phyloP scores from a whole-genome alignment of 2,329 filamentous ascomycete genomes.

The Talaromyces sp. region DNA sequence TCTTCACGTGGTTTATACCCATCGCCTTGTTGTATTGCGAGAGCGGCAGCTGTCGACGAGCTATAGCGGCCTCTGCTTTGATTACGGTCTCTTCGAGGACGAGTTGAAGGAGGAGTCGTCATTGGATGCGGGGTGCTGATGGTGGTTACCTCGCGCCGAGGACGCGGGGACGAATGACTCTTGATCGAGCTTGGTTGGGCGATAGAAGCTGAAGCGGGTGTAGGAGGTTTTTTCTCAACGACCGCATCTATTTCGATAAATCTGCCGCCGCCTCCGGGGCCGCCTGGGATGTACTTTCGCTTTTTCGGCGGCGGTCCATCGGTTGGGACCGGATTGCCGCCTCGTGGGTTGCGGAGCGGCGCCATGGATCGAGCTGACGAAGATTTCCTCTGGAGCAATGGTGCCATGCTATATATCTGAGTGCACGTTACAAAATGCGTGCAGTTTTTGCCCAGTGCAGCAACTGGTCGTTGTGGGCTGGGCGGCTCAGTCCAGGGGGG shows the following conservation, averaged over 20 bases:
- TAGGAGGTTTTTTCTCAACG: conserved; percentile 49
- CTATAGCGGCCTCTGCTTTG: conserved; percentile 64
- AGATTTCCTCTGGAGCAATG: conserved; percentile 23
- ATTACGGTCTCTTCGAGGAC: conserved; percentile 37
- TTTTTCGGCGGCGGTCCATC: conserved; percentile 63
- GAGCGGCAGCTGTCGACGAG: conserved; percentile 77
- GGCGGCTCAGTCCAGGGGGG: conserved; percentile 5
- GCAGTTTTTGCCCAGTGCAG: background rate
- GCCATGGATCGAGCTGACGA: conserved; percentile 26
- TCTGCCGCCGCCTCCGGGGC: conserved; percentile 77
- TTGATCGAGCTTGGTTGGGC: conserved; percentile 32
- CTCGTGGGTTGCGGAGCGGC: conserved; percentile 25
- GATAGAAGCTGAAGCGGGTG: conserved; percentile 34
- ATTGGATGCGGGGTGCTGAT: conserved; percentile 22
- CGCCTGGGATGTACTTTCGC: conserved; percentile 77
- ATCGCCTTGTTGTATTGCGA: conserved; percentile 84
- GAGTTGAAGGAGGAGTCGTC: conserved; percentile 33
- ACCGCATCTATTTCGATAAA: conserved; percentile 67
- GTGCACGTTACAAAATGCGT: background rate
- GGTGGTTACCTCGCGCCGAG: conserved; percentile 45
- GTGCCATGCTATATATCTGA: conserved; percentile 31
- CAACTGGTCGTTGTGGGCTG: background rate
- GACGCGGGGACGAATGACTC: conserved; percentile 45
- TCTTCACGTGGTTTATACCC: conserved; percentile 97
- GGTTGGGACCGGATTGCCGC: conserved; percentile 21